These are phyloP conservation scores for Pisolithus tinctorius DNA, from an alignment of 768 basidiomycete species.

Conservation along the genomic window DNA sequence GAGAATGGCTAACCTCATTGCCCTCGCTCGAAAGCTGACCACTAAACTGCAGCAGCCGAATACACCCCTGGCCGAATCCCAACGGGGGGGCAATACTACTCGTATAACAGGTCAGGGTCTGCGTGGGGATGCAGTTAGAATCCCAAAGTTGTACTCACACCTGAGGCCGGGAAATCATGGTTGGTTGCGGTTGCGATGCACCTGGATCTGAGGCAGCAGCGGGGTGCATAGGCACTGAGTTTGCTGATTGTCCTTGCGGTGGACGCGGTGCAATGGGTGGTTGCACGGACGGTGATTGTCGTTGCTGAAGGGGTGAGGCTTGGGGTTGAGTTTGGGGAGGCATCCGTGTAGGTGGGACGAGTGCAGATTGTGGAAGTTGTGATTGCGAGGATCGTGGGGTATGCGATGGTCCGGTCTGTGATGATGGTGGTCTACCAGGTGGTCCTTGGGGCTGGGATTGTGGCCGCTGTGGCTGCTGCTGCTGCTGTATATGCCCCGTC, in stretches of 20 bases:
- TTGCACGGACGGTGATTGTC: slow-evolving; percentile 29
- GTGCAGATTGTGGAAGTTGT: slow-evolving; percentile 26
- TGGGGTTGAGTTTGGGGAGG: slow-evolving; percentile 32
- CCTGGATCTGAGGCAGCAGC: slow-evolving; percentile 25
- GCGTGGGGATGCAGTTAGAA: background rate
- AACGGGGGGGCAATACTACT: slow-evolving; percentile 29
- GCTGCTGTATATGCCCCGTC: slow-evolving; percentile 29
- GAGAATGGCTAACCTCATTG: slow-evolving; percentile 31
- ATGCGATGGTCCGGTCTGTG: slow-evolving; percentile 40
- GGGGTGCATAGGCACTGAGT: slow-evolving; percentile 18
- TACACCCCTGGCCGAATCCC: slow-evolving; percentile 57
- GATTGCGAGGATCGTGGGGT: slow-evolving; percentile 38
- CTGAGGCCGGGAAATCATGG: slow-evolving; percentile 19
- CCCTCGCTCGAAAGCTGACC: slow-evolving; percentile 52
- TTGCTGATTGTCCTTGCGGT: slow-evolving; percentile 20
- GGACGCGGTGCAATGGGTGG: slow-evolving; percentile 33
- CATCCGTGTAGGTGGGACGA: slow-evolving; percentile 23
- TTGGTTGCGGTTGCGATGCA: slow-evolving; percentile 27
- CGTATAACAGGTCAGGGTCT: slow-evolving; percentile 12
- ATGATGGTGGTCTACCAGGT: slow-evolving; percentile 44
- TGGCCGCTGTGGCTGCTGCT: slow-evolving; percentile 43
- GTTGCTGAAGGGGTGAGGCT: slow-evolving; percentile 24
- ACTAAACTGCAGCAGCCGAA: slow-evolving; percentile 65
- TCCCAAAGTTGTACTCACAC: slow-evolving; percentile 19
- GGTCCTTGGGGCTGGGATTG: slow-evolving; percentile 53